Evolutionary conservation across 768 basidiomycete species (phyloP).

Genomic region (Naematelia encephala): DNA sequence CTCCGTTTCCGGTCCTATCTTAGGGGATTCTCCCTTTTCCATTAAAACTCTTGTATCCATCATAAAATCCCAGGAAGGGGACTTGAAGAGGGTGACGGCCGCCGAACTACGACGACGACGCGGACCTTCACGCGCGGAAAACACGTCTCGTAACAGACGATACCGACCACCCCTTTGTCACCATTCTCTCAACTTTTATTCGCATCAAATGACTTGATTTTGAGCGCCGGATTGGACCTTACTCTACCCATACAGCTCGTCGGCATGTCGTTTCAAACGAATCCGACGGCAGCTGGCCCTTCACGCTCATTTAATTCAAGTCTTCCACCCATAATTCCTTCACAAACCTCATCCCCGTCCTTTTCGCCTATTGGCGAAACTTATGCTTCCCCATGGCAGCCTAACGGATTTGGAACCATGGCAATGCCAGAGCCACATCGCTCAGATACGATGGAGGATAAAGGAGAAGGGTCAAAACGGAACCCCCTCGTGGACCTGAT

Average conservation of each 20-base stretch:
- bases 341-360: not conserved
- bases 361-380: not conserved
- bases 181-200: too few relatives aligned
- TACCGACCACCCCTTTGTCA: too few relatives aligned
- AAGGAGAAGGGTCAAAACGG: conserved; percentile 24
- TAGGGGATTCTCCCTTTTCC: too few relatives aligned
- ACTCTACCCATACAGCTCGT: not conserved
- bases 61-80: too few relatives aligned
- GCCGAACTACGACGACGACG: too few relatives aligned
- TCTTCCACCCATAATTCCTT: conserved; percentile 6
- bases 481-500: conserved; percentile 90
- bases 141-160: too few relatives aligned
- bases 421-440: not conserved
- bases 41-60: too few relatives aligned
- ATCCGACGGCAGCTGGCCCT: conserved; percentile 5
- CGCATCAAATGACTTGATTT: not conserved
- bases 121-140: too few relatives aligned
- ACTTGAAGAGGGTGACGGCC: too few relatives aligned
- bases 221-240: not conserved
- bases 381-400: not conserved
- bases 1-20: too few relatives aligned
- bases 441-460: conserved; percentile 2
- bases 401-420: conserved; percentile 1
- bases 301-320: not conserved
- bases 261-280: conserved; percentile 1